Evolutionary conservation across 2,329 filamentous ascomycete species (phyloP).

Genomic region (Chaetomium sp.): DNA sequence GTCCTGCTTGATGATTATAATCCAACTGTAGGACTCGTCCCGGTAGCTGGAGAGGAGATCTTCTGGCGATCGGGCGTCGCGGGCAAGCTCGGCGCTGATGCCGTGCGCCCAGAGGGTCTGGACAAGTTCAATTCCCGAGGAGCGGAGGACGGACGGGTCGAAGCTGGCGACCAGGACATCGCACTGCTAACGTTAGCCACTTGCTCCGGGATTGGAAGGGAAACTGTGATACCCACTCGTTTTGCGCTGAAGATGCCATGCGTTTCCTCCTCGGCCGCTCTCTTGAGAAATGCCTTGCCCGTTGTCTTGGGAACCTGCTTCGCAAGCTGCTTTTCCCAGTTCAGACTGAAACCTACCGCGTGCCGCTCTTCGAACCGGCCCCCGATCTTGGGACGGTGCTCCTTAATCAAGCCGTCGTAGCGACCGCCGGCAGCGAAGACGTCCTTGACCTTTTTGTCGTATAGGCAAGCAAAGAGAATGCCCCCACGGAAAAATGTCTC

Average conservation of each 20-base stretch:
- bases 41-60: conserved; percentile 76
- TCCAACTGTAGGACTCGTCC: conserved; percentile 79
- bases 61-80: conserved; percentile 76
- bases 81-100: conserved; percentile 85
- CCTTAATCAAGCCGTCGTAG: conserved; percentile 86
- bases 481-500: conserved; percentile 88
- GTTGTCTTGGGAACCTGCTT: conserved; percentile 60
- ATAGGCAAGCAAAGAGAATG: conserved; percentile 86
- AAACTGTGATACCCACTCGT: conserved; percentile 53
- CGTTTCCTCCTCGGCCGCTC: conserved; percentile 61
- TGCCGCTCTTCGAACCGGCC: conserved; percentile 67
- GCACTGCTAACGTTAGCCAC: conserved; percentile 55
- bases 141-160: conserved; percentile 73
- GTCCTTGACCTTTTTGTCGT: conserved; percentile 79
- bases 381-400: conserved; percentile 72
- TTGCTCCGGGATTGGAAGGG: neutral
- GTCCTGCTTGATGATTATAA: conserved; percentile 82
- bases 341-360: conserved; percentile 89
- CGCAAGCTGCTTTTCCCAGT: conserved; percentile 78
- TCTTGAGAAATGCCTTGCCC: conserved; percentile 67
- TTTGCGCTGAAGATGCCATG: conserved; percentile 62
- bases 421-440: conserved; percentile 92
- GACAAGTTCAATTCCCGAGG: conserved; percentile 74
- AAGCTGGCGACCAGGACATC: conserved; percentile 91
- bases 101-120: conserved; percentile 79